Percentiles rank a stretch among this genome's conserved stretches.
These are phyloP conservation scores for Citrus reticulata DNA, from an alignment of 345 rosid genomes.

Conservation along the genomic window DNA sequence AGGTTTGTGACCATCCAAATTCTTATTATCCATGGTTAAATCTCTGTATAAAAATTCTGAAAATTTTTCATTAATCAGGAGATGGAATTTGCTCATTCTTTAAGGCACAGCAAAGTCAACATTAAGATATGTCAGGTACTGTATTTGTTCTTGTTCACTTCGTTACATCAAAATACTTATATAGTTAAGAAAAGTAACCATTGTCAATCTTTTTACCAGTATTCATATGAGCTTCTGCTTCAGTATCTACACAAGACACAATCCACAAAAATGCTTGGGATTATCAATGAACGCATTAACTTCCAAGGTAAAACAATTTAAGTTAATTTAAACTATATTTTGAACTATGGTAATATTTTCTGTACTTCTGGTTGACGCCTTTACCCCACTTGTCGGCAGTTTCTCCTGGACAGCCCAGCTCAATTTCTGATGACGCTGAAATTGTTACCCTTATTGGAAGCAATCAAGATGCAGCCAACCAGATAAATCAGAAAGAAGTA, in stretches of 20 bases:
- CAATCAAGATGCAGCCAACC: constrained; percentile 64
- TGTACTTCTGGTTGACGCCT: constrained; percentile 3
- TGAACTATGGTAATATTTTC: neutral
- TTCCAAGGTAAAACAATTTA: constrained; percentile 59
- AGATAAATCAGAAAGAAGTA: constrained; percentile 77
- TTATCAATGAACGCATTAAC: constrained; percentile 81
- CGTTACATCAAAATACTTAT: neutral
- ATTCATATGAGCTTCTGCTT: constrained; percentile 87
- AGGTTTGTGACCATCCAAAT: constrained; percentile 46
- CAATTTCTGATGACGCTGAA: constrained; percentile 81
- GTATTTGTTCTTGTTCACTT: neutral
- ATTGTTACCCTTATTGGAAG: constrained; percentile 72
- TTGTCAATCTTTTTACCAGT: constrained; percentile 47
- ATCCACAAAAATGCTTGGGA: constrained; percentile 81
- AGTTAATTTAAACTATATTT: neutral
- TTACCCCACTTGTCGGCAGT: constrained; percentile 47
- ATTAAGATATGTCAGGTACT: constrained; percentile 89
- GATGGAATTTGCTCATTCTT: constrained; percentile 93
- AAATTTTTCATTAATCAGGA: constrained; percentile 46
- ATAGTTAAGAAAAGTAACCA: neutral
- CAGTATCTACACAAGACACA: constrained; percentile 81
- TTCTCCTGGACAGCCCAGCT: constrained; percentile 80
- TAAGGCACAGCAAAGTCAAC: constrained; percentile 82
- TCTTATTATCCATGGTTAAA: neutral
- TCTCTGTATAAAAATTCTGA: neutral